Evolutionary conservation across 129 eudicot genomes (phyloP), one percentile per base, ranked within the genome.

Genomic region (Helianthus annuus): DNA sequence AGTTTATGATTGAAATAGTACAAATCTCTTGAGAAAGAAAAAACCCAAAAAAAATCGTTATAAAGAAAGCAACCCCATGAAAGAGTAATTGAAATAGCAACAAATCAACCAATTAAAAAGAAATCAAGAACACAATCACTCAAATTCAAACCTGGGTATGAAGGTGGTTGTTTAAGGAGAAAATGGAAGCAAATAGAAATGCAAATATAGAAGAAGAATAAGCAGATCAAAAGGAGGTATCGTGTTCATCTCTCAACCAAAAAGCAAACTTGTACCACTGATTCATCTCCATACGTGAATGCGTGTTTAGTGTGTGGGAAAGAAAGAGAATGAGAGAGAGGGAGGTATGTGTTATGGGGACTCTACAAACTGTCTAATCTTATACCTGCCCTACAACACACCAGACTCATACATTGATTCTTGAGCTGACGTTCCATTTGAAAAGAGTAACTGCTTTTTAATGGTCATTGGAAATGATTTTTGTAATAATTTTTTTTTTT

Each of bases 371-470:
- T 87, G 88, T 87, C 86, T 80, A 78, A 71, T 72, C 83, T 72
- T 75, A 75, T 69, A 76, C 84, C 88, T 76, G 81, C 88, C 86
- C 88, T 81, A 86, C 91, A 67, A 52, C 6, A 46, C 66, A 76
- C 39, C 3, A 36, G 39, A 2, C 39, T 36, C 4, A 1, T 36
- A 1, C 39, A 38, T 38, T 38, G 42, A 38, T 38, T 38, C 42
- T 38, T 38, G 42, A 4, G 42, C 42, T 38, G 42, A 38, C 42
- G 42, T 38, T 38, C 42, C 42, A 6, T 38, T 38, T 3, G 42
- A 6, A 38, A 36, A 38, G 42, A 38, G 42, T 3, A 38, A 38
- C 42, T 6, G 42, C 42, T 38, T 38, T 6, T 38, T 2, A n/a
- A n/a, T n/a, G n/a, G n/a, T n/a, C n/a, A n/a, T n/a, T n/a, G n/a